phyloP scores from a whole-genome alignment of 2,329 filamentous ascomycete genomes.

The Colletotrichum ledebouriae region DNA sequence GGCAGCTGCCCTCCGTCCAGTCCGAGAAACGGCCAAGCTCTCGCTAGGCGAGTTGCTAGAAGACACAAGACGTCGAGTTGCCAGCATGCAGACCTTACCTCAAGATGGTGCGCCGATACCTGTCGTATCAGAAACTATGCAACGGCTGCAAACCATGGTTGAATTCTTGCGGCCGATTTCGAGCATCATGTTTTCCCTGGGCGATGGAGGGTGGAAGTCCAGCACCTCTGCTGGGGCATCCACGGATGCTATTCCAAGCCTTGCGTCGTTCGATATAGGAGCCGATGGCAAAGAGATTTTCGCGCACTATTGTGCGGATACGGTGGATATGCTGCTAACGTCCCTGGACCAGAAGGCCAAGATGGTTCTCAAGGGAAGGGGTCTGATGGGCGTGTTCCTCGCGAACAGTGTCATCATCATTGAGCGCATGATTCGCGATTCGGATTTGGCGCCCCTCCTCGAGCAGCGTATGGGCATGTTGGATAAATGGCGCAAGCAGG shows the following conservation, averaged over 20 bases:
- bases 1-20: slow-evolving; percentile 86
- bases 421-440: slow-evolving; percentile 85
- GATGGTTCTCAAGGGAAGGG: slow-evolving; percentile 80
- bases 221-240: slow-evolving; percentile 65
- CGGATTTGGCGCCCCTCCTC: slow-evolving; percentile 81
- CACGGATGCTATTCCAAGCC: slow-evolving; percentile 75
- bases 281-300: slow-evolving; percentile 92
- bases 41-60: slow-evolving; percentile 88
- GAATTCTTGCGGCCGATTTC: slow-evolving; percentile 88
- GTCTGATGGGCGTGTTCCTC: slow-evolving; percentile 87
- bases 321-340: slow-evolving; percentile 83
- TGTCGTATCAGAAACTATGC: slow-evolving; percentile 87
- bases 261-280: slow-evolving; percentile 86
- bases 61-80: slow-evolving; percentile 80
- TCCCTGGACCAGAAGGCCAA: slow-evolving; percentile 82
- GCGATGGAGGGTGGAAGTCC: slow-evolving; percentile 89
- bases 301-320: slow-evolving; percentile 89
- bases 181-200: slow-evolving; percentile 90
- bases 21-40: slow-evolving; percentile 90
- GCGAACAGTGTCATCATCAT: slow-evolving; percentile 89
- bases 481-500: slow-evolving; percentile 90
- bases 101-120: slow-evolving; percentile 83
- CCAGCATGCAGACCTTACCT: slow-evolving; percentile 76
- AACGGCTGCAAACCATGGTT: slow-evolving; percentile 86
- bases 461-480: slow-evolving; percentile 75